These are phyloP conservation scores for Cardiosporidium cionae DNA, from an alignment of 169 alveolate species.

Conservation along the genomic window DNA sequence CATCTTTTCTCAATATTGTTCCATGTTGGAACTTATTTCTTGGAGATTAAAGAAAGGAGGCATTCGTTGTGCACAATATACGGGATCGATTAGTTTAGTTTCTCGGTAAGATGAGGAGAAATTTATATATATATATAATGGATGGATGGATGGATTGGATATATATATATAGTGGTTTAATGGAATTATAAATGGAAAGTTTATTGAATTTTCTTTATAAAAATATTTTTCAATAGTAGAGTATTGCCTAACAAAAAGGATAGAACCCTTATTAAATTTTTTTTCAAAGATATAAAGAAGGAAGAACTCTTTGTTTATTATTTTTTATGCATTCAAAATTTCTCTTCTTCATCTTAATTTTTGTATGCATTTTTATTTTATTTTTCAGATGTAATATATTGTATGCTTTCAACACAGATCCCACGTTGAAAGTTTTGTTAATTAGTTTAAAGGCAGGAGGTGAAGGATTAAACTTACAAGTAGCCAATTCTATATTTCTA, in stretches of 20 bases:
- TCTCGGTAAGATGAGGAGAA: conserved; percentile 23
- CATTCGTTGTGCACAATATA: conserved; percentile 57
- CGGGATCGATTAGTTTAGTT: conserved; percentile 63
- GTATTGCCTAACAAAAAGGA: no score
- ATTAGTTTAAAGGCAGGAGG: conserved; percentile 93
- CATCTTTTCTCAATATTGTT: conserved; percentile 76
- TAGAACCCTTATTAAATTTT: no score
- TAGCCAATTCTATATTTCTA: conserved; percentile 89
- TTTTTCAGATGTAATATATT: conserved; percentile 60
- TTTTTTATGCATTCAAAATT: neutral
- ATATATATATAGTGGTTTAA: no score
- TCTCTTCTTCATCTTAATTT: neutral
- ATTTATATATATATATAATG: no score
- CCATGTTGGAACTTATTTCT: conserved; percentile 72
- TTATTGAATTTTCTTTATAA: no score
- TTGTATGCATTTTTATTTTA: neutral
- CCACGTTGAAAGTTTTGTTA: conserved; percentile 64
- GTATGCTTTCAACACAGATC: conserved; percentile 64
- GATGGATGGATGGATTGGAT: no score
- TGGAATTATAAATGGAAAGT: neutral
- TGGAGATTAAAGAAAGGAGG: conserved; percentile 61
- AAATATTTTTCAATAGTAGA: neutral
- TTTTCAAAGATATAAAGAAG: no score
- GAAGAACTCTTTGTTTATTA: neutral
- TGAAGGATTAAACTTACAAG: conserved; percentile 94